A percentile compares a stretch with the other conserved stretches of the same genome.
Conservation (phyloP, 108 stramenopile genomes). For the Fragilaria radians region DNA sequence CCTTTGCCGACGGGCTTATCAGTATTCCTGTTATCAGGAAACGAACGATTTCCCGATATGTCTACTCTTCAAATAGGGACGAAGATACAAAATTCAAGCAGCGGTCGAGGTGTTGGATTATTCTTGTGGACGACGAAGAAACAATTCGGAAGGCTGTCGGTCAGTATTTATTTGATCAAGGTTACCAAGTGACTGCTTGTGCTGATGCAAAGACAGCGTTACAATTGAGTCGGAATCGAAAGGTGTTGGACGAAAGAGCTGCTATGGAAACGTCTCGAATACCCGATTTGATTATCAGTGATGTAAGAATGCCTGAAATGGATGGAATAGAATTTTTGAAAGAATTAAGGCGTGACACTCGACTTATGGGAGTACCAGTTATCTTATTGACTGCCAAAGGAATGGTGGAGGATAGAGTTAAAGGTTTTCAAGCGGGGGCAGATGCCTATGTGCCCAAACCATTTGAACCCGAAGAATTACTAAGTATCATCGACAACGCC, state of each 20-base stretch:
- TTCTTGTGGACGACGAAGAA: constrained; percentile 79
- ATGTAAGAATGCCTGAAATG: constrained; percentile 32
- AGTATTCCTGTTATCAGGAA: too few relatives aligned
- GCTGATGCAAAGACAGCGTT: constrained; percentile 50
- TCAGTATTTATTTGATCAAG: constrained; percentile 54
- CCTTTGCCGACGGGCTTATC: too few relatives aligned
- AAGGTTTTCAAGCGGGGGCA: constrained; percentile 71
- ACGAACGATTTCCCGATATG: too few relatives aligned
- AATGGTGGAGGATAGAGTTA: constrained; percentile 64
- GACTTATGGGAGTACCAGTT: constrained; percentile 50
- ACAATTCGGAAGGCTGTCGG: constrained; percentile 61
- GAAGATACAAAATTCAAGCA: too few relatives aligned
- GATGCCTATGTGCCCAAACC: constrained; percentile 86
- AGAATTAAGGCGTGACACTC: constrained; percentile 41
- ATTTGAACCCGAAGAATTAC: constrained; percentile 78
- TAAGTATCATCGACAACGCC: constrained; percentile 60
- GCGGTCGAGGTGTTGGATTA: constrained; percentile 22
- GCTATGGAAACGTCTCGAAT: too few relatives aligned
- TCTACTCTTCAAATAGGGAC: too few relatives aligned
- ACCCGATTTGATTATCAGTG: constrained; percentile 8
- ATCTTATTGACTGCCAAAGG: constrained; percentile 72
- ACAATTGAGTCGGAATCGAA: constrained; percentile 25
- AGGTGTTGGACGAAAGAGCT: constrained; percentile 41
- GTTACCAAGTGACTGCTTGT: constrained; percentile 69
- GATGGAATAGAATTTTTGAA: constrained; percentile 64